Conservation (phyloP, 1,284 basidiomycete species). For the Sanguinoderma infundibulare region DNA sequence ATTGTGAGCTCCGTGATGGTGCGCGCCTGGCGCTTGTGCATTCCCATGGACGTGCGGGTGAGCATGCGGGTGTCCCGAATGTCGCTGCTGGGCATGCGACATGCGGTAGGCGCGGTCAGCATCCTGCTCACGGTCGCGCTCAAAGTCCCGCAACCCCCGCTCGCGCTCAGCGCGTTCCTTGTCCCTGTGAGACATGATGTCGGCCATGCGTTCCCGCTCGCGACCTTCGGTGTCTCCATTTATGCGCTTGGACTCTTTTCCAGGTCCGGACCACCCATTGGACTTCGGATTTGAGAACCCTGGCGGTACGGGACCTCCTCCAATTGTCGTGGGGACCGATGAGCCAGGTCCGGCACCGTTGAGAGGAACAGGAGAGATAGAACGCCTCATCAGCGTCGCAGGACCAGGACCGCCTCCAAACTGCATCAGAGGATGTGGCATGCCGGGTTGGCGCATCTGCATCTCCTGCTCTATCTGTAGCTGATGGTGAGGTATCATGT, state of each 20-base stretch:
- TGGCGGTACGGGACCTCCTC: slow-evolving; percentile 24
- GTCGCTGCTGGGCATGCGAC: slow-evolving; percentile 29
- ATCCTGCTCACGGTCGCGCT: slow-evolving; percentile 31
- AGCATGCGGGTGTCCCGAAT: slow-evolving; percentile 26
- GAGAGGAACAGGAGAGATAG: slow-evolving; percentile 36
- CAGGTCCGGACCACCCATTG: slow-evolving; percentile 28
- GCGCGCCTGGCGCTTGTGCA: slow-evolving; percentile 35
- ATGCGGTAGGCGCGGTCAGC: slow-evolving; percentile 28
- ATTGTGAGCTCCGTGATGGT: slow-evolving; percentile 37
- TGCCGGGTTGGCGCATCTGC: slow-evolving; percentile 27
- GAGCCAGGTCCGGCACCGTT: slow-evolving; percentile 20
- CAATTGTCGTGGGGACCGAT: slow-evolving; percentile 18
- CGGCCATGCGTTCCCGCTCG: slow-evolving; percentile 32
- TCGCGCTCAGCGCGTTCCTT: slow-evolving; percentile 38
- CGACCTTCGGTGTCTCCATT: slow-evolving; percentile 33
- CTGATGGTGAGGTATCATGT: slow-evolving; percentile 28
- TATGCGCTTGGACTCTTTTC: slow-evolving; percentile 28
- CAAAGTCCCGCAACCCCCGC: slow-evolving; percentile 4
- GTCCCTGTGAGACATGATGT: slow-evolving; percentile 34
- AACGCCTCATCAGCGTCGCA: slow-evolving; percentile 32
- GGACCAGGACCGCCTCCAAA: slow-evolving; percentile 23
- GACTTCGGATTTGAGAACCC: slow-evolving; percentile 25
- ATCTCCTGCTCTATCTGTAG: slow-evolving; percentile 34
- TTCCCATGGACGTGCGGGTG: slow-evolving; percentile 28
- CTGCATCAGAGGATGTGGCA: slow-evolving; percentile 23